Conservation (phyloP, 306 rosid species). For the Rosa lucieae region DNA sequence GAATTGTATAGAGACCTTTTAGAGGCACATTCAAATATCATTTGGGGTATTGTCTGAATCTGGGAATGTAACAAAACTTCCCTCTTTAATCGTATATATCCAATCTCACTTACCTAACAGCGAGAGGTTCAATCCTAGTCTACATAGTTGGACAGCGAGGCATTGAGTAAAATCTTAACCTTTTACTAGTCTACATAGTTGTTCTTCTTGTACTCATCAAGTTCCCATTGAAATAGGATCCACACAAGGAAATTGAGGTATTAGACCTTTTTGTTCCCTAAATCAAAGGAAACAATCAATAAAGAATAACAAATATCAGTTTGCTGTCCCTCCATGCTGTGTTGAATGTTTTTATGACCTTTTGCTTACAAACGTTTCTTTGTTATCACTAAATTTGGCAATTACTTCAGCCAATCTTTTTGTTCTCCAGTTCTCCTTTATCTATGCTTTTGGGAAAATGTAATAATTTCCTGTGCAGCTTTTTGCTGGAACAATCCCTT, state of each 20-base stretch:
- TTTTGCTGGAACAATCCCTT: no score
- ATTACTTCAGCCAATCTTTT: not conserved
- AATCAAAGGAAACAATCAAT: conserved; percentile 33
- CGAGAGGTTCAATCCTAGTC: conserved; percentile 33
- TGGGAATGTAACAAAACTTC: no score
- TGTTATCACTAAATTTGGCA: not conserved
- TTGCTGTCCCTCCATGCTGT: conserved; percentile 14
- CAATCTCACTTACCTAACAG: conserved; percentile 25
- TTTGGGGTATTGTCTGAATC: no score
- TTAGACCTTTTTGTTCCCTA: conserved; percentile 45
- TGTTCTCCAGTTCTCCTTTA: conserved; percentile 9
- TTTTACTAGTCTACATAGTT: conserved; percentile 31
- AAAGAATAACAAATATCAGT: conserved; percentile 38
- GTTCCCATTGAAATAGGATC: not conserved
- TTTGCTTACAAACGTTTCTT: not conserved
- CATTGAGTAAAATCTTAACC: conserved; percentile 36
- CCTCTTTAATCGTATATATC: not conserved
- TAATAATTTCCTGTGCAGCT: no score
- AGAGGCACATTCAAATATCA: no score
- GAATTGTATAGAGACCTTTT: no score
- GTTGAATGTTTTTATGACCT: conserved; percentile 12
- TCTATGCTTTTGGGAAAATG: not conserved
- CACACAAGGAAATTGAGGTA: conserved; percentile 10
- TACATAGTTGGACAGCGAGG: not conserved
- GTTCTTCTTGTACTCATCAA: conserved; percentile 19